Conservation (phyloP, 2,329 filamentous ascomycete genomes). For the Scedosporium apiospermum region DNA sequence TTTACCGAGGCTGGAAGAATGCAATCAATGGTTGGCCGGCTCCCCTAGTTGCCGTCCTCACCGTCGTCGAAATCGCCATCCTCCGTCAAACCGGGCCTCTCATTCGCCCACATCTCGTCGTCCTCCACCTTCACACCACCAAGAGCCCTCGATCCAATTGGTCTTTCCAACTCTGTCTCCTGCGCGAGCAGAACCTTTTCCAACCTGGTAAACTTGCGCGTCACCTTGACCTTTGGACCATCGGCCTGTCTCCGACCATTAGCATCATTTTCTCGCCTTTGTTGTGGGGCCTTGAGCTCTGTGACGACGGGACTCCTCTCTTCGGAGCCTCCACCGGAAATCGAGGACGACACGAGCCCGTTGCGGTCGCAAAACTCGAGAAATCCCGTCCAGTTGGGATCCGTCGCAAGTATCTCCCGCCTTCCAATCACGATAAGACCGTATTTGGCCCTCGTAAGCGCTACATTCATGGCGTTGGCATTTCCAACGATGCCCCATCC, state of each 20-base stretch:
- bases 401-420: conserved; percentile 93
- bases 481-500: conserved; percentile 96
- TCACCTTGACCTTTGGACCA: background rate
- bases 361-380: conserved; percentile 4
- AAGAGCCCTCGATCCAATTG: background rate
- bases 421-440: conserved; percentile 95
- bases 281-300: background rate
- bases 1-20: background rate
- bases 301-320: background rate
- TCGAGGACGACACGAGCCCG: background rate
- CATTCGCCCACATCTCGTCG: conserved; percentile 3
- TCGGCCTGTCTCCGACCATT: no score
- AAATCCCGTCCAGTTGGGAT: conserved; percentile 25
- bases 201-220: background rate
- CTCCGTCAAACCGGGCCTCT: background rate
- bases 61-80: background rate
- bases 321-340: background rate
- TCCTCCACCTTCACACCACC: conserved; percentile 1
- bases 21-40: background rate
- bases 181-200: conserved; percentile 4
- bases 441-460: conserved; percentile 92
- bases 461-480: conserved; percentile 92
- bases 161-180: conserved; percentile 2
- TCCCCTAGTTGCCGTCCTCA: background rate
- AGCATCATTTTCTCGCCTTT: background rate